phyloP scores from a whole-genome alignment of 768 basidiomycete genomes.

The Suillus occidentalis region DNA sequence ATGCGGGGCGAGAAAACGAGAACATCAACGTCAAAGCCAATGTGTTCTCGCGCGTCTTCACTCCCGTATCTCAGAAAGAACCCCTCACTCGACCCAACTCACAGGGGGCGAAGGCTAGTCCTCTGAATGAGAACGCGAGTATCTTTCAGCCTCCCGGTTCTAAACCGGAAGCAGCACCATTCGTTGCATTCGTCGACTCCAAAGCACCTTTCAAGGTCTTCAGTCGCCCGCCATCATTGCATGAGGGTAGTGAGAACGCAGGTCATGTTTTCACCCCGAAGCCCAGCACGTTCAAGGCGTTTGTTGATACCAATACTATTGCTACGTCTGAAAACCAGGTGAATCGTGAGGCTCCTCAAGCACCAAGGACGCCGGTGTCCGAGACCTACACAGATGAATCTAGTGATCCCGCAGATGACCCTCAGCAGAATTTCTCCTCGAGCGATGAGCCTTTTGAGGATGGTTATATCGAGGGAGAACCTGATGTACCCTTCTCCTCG shows the following conservation, averaged over 20 bases:
- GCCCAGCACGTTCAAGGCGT: slow-evolving; percentile 41
- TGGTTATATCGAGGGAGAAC: slow-evolving; percentile 27
- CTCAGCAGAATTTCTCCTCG: slow-evolving; percentile 28
- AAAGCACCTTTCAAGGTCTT: slow-evolving; percentile 60
- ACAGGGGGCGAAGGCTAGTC: slow-evolving; percentile 15
- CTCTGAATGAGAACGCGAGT: slow-evolving; percentile 19
- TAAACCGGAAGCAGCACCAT: slow-evolving; percentile 34
- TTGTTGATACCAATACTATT: slow-evolving; percentile 26
- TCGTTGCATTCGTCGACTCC: slow-evolving; percentile 40
- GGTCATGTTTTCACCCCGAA: slow-evolving; percentile 47
- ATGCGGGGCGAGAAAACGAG: slow-evolving; percentile 13
- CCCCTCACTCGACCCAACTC: slow-evolving; percentile 25
- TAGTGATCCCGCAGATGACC: slow-evolving; percentile 23
- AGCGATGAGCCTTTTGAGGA: slow-evolving; percentile 37
- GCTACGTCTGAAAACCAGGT: slow-evolving; percentile 11
- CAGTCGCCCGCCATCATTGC: slow-evolving; percentile 55
- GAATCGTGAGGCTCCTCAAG: slow-evolving; percentile 16
- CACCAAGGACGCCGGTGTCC: slow-evolving; percentile 14
- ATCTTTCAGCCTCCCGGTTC: slow-evolving; percentile 10
- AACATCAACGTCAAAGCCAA: slow-evolving; percentile 24
- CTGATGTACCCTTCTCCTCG: slow-evolving; percentile 26
- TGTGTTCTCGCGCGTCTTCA: slow-evolving; percentile 66
- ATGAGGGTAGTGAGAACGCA: slow-evolving; percentile 40
- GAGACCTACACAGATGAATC: slow-evolving; percentile 35
- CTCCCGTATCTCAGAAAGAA: slow-evolving; percentile 49